Evolutionary conservation across 2,329 filamentous ascomycete genomes (phyloP).

Genomic region (Achaetomium macrosporum): DNA sequence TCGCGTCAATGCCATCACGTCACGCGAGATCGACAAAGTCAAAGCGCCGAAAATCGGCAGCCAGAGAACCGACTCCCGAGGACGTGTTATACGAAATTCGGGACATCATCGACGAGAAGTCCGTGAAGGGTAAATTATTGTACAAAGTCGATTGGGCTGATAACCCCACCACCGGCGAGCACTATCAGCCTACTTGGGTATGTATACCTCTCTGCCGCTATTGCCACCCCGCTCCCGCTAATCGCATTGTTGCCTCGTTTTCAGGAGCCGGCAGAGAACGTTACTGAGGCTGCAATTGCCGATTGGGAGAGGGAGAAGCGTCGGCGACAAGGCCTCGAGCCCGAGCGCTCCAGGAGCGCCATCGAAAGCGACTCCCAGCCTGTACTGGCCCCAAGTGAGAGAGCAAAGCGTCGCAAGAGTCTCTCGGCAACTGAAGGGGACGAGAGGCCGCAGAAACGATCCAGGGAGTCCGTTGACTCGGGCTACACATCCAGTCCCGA

Average conservation of each 20-base stretch:
- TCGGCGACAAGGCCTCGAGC: constrained; percentile 1
- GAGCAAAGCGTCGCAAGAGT: constrained; percentile 9
- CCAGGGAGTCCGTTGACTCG: constrained; percentile 10
- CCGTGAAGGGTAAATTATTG: constrained; percentile 26
- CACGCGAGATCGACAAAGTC: background rate
- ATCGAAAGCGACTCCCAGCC: constrained; percentile 10
- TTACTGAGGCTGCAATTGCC: constrained; percentile 24
- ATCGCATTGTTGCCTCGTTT: background rate
- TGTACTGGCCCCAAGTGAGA: constrained; percentile 8
- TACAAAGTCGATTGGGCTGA: constrained; percentile 55
- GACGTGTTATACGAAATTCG: constrained; percentile 28
- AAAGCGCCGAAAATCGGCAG: constrained; percentile 12
- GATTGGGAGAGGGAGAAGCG: constrained; percentile 27
- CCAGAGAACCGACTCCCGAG: background rate
- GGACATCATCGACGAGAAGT: constrained; percentile 35
- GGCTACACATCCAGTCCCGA: constrained; percentile 14
- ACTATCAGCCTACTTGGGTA: constrained; percentile 49
- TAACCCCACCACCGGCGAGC: constrained; percentile 42
- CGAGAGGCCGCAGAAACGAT: background rate
- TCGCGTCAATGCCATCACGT: constrained; percentile 9
- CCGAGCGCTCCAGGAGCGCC: background rate
- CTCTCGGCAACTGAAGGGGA: background rate
- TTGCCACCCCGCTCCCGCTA: background rate
- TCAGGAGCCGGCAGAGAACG: constrained; percentile 28
- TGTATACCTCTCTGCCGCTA: constrained; percentile 3